phyloP scores from a whole-genome alignment of 352 stramenopile genomes.

The Pythium aphanidermatum region DNA sequence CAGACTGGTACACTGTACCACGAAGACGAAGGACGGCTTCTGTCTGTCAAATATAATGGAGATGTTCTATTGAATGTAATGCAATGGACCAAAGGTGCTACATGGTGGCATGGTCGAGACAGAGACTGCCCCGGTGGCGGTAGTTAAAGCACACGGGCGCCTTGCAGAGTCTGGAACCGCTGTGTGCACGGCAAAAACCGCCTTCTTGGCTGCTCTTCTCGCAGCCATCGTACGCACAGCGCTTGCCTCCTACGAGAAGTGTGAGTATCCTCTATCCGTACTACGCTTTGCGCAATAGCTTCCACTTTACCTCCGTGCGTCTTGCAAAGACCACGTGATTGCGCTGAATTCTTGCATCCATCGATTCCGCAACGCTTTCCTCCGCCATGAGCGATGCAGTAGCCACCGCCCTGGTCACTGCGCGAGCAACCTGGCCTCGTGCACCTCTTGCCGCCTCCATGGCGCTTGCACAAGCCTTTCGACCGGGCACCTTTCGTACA shows the following conservation, averaged over 20 bases:
- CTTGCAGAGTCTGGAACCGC: conserved; percentile 29
- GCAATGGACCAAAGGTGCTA: background rate
- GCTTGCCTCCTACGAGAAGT: conserved; percentile 44
- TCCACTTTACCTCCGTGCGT: conserved; percentile 69
- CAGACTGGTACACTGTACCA: conserved; percentile 21
- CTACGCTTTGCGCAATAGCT: too few relatives aligned
- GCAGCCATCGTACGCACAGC: conserved; percentile 48
- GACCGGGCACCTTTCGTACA: conserved; percentile 75
- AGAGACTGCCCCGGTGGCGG: conserved; percentile 24
- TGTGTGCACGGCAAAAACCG: conserved; percentile 63
- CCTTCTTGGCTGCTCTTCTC: conserved; percentile 66
- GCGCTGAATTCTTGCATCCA: conserved; percentile 74
- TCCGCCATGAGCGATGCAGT: conserved; percentile 77
- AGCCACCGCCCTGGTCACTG: conserved; percentile 82
- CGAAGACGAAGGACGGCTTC: too few relatives aligned
- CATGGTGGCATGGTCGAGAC: conserved; percentile 5
- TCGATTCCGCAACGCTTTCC: conserved; percentile 47
- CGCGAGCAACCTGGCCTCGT: conserved; percentile 41
- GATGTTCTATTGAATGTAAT: background rate
- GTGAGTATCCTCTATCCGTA: too few relatives aligned
- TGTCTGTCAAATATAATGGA: conserved; percentile 8
- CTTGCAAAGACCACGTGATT: conserved; percentile 82
- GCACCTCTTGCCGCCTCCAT: conserved; percentile 80
- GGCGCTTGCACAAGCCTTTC: conserved; percentile 77
- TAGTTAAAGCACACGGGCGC: conserved; percentile 20